Conservation (phyloP, 176 grass and related monocot species). For the Puccinellia tenuiflora region DNA sequence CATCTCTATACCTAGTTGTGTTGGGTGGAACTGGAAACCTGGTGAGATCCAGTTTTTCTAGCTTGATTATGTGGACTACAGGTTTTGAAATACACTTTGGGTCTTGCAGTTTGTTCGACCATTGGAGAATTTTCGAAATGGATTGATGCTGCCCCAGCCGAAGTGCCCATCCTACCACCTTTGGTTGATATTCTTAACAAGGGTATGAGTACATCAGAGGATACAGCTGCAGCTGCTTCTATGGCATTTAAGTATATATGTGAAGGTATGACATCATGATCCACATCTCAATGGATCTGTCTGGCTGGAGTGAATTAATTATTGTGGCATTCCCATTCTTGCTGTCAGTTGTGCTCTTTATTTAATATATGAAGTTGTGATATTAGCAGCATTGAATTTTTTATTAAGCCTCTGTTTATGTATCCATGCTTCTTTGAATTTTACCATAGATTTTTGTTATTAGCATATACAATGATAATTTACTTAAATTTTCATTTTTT, state of each 20-base stretch:
- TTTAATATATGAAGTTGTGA: neutral
- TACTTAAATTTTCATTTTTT: constrained; percentile 21
- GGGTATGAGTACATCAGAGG: constrained; percentile 83
- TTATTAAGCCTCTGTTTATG: neutral
- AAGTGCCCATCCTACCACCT: constrained; percentile 80
- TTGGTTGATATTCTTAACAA: constrained; percentile 88
- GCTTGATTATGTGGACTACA: neutral
- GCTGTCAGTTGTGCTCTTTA: constrained; percentile 3
- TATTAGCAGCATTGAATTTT: neutral
- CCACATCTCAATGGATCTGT: neutral
- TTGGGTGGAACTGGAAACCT: neutral
- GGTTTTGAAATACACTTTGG: constrained; percentile 34
- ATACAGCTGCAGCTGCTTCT: constrained; percentile 77
- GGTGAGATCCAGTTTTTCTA: constrained; percentile 3
- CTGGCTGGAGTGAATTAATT: neutral
- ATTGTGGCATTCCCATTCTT: neutral
- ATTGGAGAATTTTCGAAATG: constrained; percentile 97
- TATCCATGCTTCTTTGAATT: constrained; percentile 2
- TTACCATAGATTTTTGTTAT: neutral
- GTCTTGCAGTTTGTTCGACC: constrained; percentile 69
- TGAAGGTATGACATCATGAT: constrained; percentile 70
- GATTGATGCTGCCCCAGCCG: constrained; percentile 76
- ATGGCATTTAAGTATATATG: constrained; percentile 98
- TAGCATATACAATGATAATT: neutral
- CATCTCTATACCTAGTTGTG: neutral